Evolutionary conservation across 2,329 filamentous ascomycete species (phyloP), one percentile per base, ranked within the genome.

Genomic region (Alternaria conjuncta): DNA sequence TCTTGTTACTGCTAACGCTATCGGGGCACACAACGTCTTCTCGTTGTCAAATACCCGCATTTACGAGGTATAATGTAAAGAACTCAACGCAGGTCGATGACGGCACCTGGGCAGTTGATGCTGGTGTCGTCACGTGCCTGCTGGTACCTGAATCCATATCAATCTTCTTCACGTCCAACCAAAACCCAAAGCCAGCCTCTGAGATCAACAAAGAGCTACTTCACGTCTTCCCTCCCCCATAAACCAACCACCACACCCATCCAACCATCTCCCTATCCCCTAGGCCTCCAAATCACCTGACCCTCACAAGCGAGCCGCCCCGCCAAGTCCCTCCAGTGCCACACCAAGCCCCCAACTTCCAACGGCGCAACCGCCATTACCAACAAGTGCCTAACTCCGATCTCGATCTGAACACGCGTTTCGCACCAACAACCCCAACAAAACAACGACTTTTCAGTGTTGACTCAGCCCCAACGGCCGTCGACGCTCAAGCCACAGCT

Each of bases 161-260:
- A 0, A 15, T n/a, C 32, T n/a, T 36, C 30, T n/a, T 36, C 1
- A 36, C 32, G 8, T 36, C 15, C 7, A n/a, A n/a, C 3, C 15
- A 41, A 18, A 18, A 10, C 15, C 15, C 0, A 18, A 41, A 1
- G 0, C 32, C 32, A 18, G 4, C 15, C 15, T 41, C 0, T 6
- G 15, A 2, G 36, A 41, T 18, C 15, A 41, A 18, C 15, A 4
- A 41, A 0, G 8, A 11, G 36, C 15, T 41, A 41, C 15, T 41
- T 0, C n/a, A 8, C 36, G 0, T 9, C n/a, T 41, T 5, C 3
- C 9, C n/a, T 41, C 36, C n/a, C 9, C 5, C 36, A 5, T 11
- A 18, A n/a, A 41, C 36, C n/a, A 6, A 10, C 36, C 9, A 41
- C 5, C 36, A 18, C 36, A 41, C 36, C 36, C n/a, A 41, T 41